Percentiles rank a stretch among this genome's conserved stretches.
phyloP scores from a whole-genome alignment of 495 filamentous ascomycete genomes.

The Glonium stellatum region DNA sequence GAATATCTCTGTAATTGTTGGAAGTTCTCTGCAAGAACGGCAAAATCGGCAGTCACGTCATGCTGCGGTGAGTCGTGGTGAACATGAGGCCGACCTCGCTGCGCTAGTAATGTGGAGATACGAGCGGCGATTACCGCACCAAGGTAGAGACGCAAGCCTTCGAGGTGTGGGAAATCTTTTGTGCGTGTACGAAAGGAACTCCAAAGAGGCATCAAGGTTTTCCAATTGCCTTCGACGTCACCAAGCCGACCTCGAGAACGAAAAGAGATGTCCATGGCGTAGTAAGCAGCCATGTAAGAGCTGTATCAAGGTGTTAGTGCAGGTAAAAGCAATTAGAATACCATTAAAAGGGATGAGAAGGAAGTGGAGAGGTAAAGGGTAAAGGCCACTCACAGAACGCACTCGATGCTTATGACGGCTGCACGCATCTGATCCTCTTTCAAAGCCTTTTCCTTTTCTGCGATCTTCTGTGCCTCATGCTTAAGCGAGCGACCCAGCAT shows the following conservation, averaged over 20 bases:
- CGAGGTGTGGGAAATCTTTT: slow-evolving; percentile 16
- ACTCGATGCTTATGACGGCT: slow-evolving; percentile 21
- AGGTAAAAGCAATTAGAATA: neutral
- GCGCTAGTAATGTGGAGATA: slow-evolving; percentile 15
- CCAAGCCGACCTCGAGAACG: slow-evolving; percentile 8
- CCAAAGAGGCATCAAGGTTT: slow-evolving; percentile 20
- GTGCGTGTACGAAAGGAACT: slow-evolving; percentile 11
- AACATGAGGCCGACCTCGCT: neutral
- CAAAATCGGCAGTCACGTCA: slow-evolving; percentile 11
- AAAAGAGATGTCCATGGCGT: slow-evolving; percentile 9
- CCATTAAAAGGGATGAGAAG: neutral
- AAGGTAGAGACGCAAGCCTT: slow-evolving; percentile 21
- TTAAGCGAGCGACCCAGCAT: slow-evolving; percentile 21
- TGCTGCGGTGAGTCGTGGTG: neutral
- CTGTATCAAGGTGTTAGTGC: slow-evolving; percentile 1
- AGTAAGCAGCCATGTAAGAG: slow-evolving; percentile 21
- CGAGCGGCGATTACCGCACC: slow-evolving; percentile 13
- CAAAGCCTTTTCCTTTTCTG: slow-evolving; percentile 5
- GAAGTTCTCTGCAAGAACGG: slow-evolving; percentile 6
- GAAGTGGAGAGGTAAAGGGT: neutral
- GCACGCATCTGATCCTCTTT: slow-evolving; percentile 20
- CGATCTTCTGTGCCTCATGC: slow-evolving; percentile 17
- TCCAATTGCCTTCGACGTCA: slow-evolving; percentile 21
- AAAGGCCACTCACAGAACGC: slow-evolving; percentile 18
- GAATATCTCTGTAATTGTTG: slow-evolving; percentile 6